Evolutionary conservation across 129 eudicot species (phyloP).

Genomic region (Gnaphalium uliginosum): DNA sequence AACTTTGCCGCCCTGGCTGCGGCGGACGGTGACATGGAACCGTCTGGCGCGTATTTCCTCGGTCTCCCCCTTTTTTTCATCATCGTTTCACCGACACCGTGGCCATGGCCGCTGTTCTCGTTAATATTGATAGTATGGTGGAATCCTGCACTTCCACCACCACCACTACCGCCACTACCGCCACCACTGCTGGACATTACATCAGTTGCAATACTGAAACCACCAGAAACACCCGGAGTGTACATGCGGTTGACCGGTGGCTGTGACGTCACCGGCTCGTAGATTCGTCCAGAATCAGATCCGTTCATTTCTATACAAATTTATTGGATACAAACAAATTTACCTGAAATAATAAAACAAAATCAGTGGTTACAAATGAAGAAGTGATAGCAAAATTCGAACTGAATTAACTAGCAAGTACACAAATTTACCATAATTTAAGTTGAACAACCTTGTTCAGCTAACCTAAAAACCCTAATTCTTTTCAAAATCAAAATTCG

Average conservation of each 20-base stretch:
- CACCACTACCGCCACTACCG: slow-evolving; percentile 27
- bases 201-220: slow-evolving; percentile 43
- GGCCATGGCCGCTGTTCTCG: slow-evolving; percentile 32
- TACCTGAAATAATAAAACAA: background rate
- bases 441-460: slow-evolving; percentile 17
- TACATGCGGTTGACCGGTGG: slow-evolving; percentile 45
- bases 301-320: slow-evolving; percentile 53
- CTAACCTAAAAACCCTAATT: slow-evolving; percentile 26
- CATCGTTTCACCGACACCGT: slow-evolving; percentile 35
- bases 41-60: slow-evolving; percentile 75
- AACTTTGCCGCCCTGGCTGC: slow-evolving; percentile 25
- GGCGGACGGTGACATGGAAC: slow-evolving; percentile 45
- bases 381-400: slow-evolving; percentile 2
- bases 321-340: slow-evolving; percentile 8
- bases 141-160: slow-evolving; percentile 18
- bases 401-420: slow-evolving; percentile 4
- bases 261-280: slow-evolving; percentile 33
- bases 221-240: slow-evolving; percentile 41
- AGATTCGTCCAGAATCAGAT: slow-evolving; percentile 58
- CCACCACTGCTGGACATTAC: slow-evolving; percentile 34
- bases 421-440: slow-evolving; percentile 23
- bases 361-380: background rate
- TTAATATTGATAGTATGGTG: slow-evolving; percentile 47
- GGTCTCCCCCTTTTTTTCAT: slow-evolving; percentile 82
- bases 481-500: slow-evolving; percentile 25